These are phyloP conservation scores for Liquidambar formosana DNA, from an alignment of 164 flowering plant species.

Conservation along the genomic window DNA sequence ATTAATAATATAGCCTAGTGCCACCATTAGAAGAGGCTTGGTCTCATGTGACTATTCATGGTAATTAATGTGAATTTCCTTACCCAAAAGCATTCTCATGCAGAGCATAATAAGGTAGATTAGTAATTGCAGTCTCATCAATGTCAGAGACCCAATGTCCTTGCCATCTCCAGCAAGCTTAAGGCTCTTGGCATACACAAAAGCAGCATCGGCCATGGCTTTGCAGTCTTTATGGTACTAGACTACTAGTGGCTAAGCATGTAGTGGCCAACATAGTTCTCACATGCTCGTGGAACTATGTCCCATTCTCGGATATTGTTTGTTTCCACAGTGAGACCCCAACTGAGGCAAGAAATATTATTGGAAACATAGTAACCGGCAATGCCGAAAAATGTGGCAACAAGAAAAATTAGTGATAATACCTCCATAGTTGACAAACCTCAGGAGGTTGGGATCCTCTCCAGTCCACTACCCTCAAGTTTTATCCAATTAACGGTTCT, in stretches of 20 bases:
- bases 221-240: constrained; percentile 39
- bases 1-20: too few relatives aligned
- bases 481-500: too few relatives aligned
- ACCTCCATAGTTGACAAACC: too few relatives aligned
- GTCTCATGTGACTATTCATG: too few relatives aligned
- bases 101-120: constrained; percentile 42
- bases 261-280: constrained; percentile 46
- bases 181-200: constrained; percentile 27
- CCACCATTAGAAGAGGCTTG: too few relatives aligned
- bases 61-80: not conserved
- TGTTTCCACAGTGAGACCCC: constrained; percentile 51
- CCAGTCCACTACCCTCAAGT: too few relatives aligned
- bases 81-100: constrained; percentile 39
- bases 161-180: constrained; percentile 30
- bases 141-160: constrained; percentile 51
- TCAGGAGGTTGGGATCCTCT: too few relatives aligned
- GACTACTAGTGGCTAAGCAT: constrained; percentile 41
- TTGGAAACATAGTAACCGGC: constrained; percentile 10
- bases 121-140: constrained; percentile 54
- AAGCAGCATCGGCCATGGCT: constrained; percentile 25
- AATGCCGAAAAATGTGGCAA: constrained; percentile 17
- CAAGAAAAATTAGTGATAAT: too few relatives aligned
- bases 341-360: constrained; percentile 29
- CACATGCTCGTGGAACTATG: constrained; percentile 36
- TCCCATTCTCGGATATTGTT: constrained; percentile 43